Percentiles rank a stretch among this genome's conserved stretches.
phyloP scores from a whole-genome alignment of 2,329 filamentous ascomycete species.

The Pseudocercospora fijiensis region DNA sequence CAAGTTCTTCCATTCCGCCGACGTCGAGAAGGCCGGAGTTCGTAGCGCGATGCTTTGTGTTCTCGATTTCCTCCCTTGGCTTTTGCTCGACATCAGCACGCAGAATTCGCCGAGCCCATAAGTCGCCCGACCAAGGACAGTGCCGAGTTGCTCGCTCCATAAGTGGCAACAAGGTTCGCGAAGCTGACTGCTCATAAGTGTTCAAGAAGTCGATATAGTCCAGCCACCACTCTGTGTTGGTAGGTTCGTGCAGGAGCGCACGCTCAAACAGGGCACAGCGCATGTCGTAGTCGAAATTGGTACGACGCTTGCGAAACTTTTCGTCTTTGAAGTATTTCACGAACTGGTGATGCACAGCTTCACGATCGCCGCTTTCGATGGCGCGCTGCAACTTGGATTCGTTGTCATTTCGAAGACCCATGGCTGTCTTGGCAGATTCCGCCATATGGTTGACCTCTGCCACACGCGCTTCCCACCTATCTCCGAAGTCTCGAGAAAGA shows the following conservation, averaged over 20 bases:
- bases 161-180: conserved; percentile 59
- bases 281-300: conserved; percentile 51
- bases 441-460: conserved; percentile 63
- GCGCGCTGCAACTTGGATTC: conserved; percentile 66
- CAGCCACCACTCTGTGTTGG: conserved; percentile 75
- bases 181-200: conserved; percentile 42
- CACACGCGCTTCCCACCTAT: conserved; percentile 74
- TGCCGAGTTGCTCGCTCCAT: conserved; percentile 81
- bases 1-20: conserved; percentile 79
- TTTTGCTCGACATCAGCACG: conserved; percentile 76
- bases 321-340: conserved; percentile 84
- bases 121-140: conserved; percentile 85
- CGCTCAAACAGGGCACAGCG: conserved; percentile 70
- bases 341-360: conserved; percentile 56
- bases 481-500: conserved; percentile 62
- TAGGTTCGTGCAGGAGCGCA: conserved; percentile 70
- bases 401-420: conserved; percentile 58
- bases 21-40: conserved; percentile 80
- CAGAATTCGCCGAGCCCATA: conserved; percentile 89
- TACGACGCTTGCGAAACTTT: conserved; percentile 56
- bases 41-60: conserved; percentile 89
- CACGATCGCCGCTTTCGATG: conserved; percentile 55
- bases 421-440: conserved; percentile 62
- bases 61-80: conserved; percentile 76
- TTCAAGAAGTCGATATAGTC: conserved; percentile 76